Evolutionary conservation across 495 filamentous ascomycete genomes (phyloP), one percentile per base, ranked within the genome.

Genomic region (Aspergillus cavernicola): DNA sequence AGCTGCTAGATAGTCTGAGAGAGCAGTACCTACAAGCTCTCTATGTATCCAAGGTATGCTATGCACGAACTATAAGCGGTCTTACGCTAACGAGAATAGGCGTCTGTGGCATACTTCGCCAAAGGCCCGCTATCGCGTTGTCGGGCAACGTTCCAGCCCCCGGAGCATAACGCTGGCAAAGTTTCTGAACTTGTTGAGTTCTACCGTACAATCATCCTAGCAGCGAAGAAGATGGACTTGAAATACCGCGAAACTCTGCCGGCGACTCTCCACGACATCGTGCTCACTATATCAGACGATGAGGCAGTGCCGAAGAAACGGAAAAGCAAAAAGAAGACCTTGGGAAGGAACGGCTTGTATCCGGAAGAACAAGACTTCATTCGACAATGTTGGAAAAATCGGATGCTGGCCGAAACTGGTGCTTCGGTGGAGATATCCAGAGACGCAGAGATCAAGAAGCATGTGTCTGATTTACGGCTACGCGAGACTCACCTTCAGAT

Each of bases 81-180:
- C 6, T 15, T 24, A 16, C 31, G 7, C 66, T 47, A 59, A 61
- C 22, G n/a, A 23, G 49, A 16, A 28, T 45, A 91, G 84, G 87
- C 90, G 19, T 93, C 93, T 11, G 71, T 97, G 60, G 95, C 92
- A 57, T 98, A 96, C 66, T 98, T 97, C 74, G 88, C 92, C 16
- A 98, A 98, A 75, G 93, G 93, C 1, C 90, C 93, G 4, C 76
- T 97, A 18, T 88, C 95, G n/a, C 81, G 90, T 60, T 90, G 89
- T 18, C 80, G 93, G 48, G 85, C 85, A 41, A 82, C 83, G 29
- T 90, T 95, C 55, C 81, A 87, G 58, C 67, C 80, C 22, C 73
- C 81, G 22, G 75, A 80, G 13, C 73, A 65, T 63, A 73, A 57
- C 20, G 59, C 58, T 41, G 56, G 57, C n/a, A 56, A 32, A 12